Percentiles rank a stretch among this genome's conserved stretches.
Conservation (phyloP, 75 land plant genomes). For the Larix kaempferi region DNA sequence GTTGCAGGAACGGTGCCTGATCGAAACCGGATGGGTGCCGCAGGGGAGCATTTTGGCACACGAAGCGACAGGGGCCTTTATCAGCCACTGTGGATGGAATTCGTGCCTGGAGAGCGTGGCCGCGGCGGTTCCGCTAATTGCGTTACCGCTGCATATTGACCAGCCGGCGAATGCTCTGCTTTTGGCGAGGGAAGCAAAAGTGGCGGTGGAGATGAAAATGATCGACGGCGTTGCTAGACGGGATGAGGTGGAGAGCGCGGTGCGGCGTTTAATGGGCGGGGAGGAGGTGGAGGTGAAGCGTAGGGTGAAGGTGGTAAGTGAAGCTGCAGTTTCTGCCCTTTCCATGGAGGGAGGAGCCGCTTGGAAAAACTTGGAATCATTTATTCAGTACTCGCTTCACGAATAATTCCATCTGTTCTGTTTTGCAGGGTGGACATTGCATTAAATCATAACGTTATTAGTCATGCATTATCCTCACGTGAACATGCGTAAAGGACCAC, state of each 20-base stretch:
- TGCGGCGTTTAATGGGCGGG: too few relatives aligned
- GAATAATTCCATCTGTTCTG: too few relatives aligned
- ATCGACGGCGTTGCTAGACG: not conserved
- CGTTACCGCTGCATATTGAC: not conserved
- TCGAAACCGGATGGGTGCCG: constrained; percentile 3
- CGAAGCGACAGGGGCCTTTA: not conserved
- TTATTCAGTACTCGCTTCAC: too few relatives aligned
- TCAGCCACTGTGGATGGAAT: constrained; percentile 12
- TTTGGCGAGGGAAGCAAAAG: not conserved
- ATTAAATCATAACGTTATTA: too few relatives aligned
- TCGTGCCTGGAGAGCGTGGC: not conserved
- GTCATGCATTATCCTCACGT: too few relatives aligned
- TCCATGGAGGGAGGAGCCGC: too few relatives aligned
- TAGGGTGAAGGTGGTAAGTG: too few relatives aligned
- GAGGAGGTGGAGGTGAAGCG: too few relatives aligned
- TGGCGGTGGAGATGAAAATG: not conserved
- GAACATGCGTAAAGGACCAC: too few relatives aligned
- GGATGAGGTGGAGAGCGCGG: not conserved
- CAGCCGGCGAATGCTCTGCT: constrained; percentile 4
- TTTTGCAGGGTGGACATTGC: too few relatives aligned
- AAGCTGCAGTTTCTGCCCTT: too few relatives aligned
- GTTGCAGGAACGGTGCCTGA: not conserved
- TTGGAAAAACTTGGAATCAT: too few relatives aligned
- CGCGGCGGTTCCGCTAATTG: not conserved
- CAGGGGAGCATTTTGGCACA: constrained; percentile 2